These are phyloP conservation scores for Puccinia polysora DNA, from an alignment of 1,284 basidiomycete genomes.

Conservation along the genomic window DNA sequence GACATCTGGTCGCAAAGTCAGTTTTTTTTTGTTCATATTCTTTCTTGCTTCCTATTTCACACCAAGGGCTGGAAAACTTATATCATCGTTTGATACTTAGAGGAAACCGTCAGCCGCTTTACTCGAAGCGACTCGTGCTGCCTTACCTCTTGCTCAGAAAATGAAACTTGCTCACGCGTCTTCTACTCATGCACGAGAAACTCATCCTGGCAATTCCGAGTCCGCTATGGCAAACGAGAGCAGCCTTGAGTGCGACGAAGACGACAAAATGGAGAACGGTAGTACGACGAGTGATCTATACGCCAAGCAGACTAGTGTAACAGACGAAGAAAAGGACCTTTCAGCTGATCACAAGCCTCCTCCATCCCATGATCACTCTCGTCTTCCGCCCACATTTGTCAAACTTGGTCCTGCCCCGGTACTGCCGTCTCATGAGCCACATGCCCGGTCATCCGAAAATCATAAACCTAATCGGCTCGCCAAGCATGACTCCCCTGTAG, in stretches of 20 bases:
- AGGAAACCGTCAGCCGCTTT: slow-evolving; percentile 40
- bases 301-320: background rate
- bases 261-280: slow-evolving; percentile 28
- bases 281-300: slow-evolving; percentile 29
- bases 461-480: background rate
- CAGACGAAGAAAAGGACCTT: background rate
- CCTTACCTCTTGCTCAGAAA: slow-evolving; percentile 39
- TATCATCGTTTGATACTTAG: slow-evolving; percentile 17
- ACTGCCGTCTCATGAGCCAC: background rate
- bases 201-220: slow-evolving; percentile 13
- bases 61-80: too few species aligned
- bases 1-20: slow-evolving; percentile 41
- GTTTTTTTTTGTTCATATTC: background rate
- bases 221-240: slow-evolving; percentile 20
- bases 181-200: slow-evolving; percentile 6
- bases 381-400: background rate
- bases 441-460: background rate
- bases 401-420: background rate
- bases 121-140: slow-evolving; percentile 39
- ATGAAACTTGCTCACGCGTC: slow-evolving; percentile 35
- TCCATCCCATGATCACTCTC: background rate
- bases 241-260: slow-evolving; percentile 33
- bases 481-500: background rate
- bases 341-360: background rate
- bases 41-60: too few species aligned